Percentiles rank a stretch among this genome's conserved stretches.
Evolutionary conservation across 208 protist genomes (phyloP).

Genomic region (Leishmania gerbilli): DNA sequence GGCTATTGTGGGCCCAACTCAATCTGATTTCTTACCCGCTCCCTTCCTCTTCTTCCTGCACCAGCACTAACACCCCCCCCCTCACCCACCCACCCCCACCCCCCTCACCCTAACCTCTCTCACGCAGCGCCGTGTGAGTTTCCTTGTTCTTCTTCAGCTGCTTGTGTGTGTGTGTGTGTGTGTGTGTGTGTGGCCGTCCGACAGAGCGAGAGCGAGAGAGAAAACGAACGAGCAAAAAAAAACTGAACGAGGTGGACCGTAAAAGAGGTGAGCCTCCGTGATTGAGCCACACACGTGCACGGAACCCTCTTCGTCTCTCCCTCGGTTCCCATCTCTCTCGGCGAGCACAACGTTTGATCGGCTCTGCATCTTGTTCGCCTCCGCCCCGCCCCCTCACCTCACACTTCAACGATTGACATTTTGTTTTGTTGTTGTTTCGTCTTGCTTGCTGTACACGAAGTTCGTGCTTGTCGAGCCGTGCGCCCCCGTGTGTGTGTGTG

Average conservation of each 20-base stretch:
- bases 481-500: neutral
- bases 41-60: no score
- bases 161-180: neutral
- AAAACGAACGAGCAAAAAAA: neutral
- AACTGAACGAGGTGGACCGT: neutral
- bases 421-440: neutral
- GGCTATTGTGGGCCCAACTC: no score
- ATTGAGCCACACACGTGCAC: neutral
- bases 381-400: neutral
- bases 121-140: no score
- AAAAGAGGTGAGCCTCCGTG: neutral
- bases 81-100: no score
- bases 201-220: neutral
- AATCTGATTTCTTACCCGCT: no score
- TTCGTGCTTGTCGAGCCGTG: neutral
- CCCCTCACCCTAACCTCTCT: no score
- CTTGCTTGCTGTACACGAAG: neutral
- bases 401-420: neutral
- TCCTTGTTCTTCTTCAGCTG: no score
- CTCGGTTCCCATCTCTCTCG: neutral
- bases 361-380: neutral
- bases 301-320: neutral
- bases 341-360: neutral
- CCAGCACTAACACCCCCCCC: no score
- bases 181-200: neutral